Conservation (phyloP, 2,329 filamentous ascomycete genomes). For the Biscogniauxia mediterranea region DNA sequence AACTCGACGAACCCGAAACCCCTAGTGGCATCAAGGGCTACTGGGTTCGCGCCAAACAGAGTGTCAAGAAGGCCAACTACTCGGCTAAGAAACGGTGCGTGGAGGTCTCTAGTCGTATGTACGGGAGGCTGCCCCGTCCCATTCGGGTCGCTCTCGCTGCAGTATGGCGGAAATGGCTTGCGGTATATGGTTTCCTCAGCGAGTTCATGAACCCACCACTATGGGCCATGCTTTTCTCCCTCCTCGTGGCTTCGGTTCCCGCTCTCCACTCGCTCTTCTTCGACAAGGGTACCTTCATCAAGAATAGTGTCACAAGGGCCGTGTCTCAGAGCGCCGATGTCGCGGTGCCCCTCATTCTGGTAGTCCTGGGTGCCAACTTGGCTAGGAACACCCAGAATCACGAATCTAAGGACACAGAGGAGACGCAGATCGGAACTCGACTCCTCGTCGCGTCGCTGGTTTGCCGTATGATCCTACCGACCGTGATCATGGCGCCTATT, state of each 20-base stretch:
- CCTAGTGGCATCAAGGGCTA: conserved; percentile 43
- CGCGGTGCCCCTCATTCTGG: conserved; percentile 90
- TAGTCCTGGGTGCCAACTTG: conserved; percentile 91
- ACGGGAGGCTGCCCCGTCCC: conserved; percentile 41
- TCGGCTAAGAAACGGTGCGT: conserved; percentile 22
- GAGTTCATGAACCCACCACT: conserved; percentile 98
- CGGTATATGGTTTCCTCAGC: conserved; percentile 68
- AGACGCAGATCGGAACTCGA: conserved; percentile 66
- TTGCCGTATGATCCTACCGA: conserved; percentile 89
- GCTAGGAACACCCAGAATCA: conserved; percentile 84
- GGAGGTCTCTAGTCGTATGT: conserved; percentile 25
- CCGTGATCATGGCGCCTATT: conserved; percentile 86
- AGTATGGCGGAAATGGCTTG: conserved; percentile 35
- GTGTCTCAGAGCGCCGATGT: conserved; percentile 83
- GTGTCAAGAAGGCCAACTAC: conserved; percentile 30
- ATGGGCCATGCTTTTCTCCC: conserved; percentile 93
- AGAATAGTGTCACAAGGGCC: conserved; percentile 88
- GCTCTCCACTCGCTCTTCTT: conserved; percentile 83
- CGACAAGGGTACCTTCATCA: conserved; percentile 80
- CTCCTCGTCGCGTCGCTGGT: conserved; percentile 83
- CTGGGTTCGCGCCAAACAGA: conserved; percentile 36
- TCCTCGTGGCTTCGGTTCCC: conserved; percentile 86
- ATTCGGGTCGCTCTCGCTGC: conserved; percentile 37
- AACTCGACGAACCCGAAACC: conserved; percentile 40
- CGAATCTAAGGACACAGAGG: conserved; percentile 65